Percentiles rank a stretch among this genome's conserved stretches.
Conservation (phyloP, 2,329 filamentous ascomycete species). For the Myotisia sp. region DNA sequence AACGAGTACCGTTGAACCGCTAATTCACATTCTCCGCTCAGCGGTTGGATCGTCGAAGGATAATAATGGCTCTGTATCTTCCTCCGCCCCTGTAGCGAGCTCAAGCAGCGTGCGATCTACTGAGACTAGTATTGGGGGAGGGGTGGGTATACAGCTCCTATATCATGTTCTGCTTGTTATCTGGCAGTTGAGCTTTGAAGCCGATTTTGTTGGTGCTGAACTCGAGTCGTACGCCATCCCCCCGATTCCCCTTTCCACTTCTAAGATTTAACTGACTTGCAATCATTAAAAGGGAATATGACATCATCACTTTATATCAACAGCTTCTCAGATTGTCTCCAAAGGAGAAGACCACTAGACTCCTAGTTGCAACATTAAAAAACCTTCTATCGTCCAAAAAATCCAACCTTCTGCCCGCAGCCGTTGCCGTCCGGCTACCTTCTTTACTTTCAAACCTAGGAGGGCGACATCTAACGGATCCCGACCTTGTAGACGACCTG, state of each 20-base stretch:
- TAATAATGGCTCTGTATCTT: constrained; percentile 45
- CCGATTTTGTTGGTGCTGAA: constrained; percentile 54
- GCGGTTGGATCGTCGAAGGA: constrained; percentile 62
- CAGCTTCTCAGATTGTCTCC: constrained; percentile 81
- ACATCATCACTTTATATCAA: constrained; percentile 82
- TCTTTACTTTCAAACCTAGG: constrained; percentile 44
- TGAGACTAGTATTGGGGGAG: constrained; percentile 51
- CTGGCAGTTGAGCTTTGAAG: constrained; percentile 94
- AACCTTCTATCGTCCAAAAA: constrained; percentile 69
- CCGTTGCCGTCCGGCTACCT: constrained; percentile 71
- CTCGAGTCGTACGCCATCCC: constrained; percentile 57
- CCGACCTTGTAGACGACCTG: constrained; percentile 37
- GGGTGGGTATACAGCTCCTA: constrained; percentile 79
- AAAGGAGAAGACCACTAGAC: constrained; percentile 92
- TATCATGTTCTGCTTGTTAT: constrained; percentile 88
- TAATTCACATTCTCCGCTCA: constrained; percentile 64
- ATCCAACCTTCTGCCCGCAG: constrained; percentile 58
- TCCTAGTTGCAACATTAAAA: constrained; percentile 75
- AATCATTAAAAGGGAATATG: constrained; percentile 56
- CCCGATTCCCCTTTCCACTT: constrained; percentile 8
- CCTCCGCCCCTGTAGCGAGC: too few relatives aligned
- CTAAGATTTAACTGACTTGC: constrained; percentile 2
- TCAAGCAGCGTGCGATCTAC: constrained; percentile 49
- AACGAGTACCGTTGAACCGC: constrained; percentile 65
- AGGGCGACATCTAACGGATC: constrained; percentile 36